A percentile compares a stretch with the other conserved stretches of the same genome.
Conservation (phyloP, 345 rosid species). For the Citrus mangshanensis region DNA sequence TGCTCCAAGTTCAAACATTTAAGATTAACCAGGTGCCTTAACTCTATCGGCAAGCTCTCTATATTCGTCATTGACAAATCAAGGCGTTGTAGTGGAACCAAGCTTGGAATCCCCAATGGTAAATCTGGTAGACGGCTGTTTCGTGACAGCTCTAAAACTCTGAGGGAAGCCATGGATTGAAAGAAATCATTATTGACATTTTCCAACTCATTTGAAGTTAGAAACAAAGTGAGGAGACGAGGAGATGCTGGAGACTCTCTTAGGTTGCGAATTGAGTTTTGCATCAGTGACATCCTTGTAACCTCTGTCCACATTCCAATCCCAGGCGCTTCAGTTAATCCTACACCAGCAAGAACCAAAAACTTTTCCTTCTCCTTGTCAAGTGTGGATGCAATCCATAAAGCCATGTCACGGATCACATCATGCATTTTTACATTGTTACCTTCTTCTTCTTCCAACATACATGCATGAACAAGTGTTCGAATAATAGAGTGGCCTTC, state of each 20-base stretch:
- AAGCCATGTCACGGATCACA: slow-evolving; percentile 37
- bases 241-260: slow-evolving; percentile 1
- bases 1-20: slow-evolving; percentile 18
- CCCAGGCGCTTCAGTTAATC: slow-evolving; percentile 10
- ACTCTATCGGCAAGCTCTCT: slow-evolving; percentile 20
- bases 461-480: slow-evolving; percentile 18
- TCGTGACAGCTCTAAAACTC: not conserved
- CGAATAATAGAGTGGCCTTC: slow-evolving; percentile 10
- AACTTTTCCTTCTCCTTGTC: slow-evolving; percentile 14
- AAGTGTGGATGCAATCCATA: slow-evolving; percentile 27
- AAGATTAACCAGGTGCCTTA: slow-evolving; percentile 24
- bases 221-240: slow-evolving; percentile 27
- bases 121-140: not conserved
- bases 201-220: not conserved
- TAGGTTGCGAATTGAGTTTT: not conserved
- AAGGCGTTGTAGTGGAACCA: slow-evolving; percentile 20
- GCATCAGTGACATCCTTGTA: slow-evolving; percentile 4
- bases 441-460: slow-evolving; percentile 19
- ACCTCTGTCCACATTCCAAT: not conserved
- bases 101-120: slow-evolving; percentile 19
- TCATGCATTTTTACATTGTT: slow-evolving; percentile 36
- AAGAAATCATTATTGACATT: slow-evolving; percentile 16
- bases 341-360: slow-evolving; percentile 13
- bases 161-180: slow-evolving; percentile 2
- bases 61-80: slow-evolving; percentile 17